These are phyloP conservation scores for Brassica hybrid DNA, from an alignment of 441 rosid genomes.

Conservation along the genomic window DNA sequence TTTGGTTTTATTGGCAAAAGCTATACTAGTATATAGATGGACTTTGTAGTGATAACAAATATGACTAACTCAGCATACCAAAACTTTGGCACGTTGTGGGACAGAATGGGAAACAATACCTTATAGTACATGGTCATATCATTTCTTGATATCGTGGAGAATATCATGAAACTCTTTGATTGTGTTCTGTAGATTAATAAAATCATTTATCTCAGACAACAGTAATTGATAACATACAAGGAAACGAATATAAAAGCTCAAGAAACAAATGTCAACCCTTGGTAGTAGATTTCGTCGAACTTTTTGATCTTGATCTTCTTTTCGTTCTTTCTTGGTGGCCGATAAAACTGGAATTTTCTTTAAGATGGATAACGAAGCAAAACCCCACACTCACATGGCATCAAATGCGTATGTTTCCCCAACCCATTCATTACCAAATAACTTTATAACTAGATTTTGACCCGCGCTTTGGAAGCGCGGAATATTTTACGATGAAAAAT, in stretches of 20 bases:
- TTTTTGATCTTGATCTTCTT: neutral
- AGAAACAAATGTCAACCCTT: constrained; percentile 36
- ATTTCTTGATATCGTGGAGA: neutral
- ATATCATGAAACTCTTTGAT: neutral
- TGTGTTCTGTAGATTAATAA: neutral
- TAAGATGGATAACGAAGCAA: constrained; percentile 10
- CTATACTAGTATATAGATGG: neutral
- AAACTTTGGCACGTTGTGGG: constrained; percentile 1
- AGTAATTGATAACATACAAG: constrained; percentile 23
- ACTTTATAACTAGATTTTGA: too few relatives aligned
- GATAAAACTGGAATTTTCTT: constrained; percentile 10
- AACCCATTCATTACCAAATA: constrained; percentile 24
- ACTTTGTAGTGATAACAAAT: neutral
- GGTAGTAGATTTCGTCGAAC: constrained; percentile 29
- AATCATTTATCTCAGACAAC: neutral
- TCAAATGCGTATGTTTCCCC: constrained; percentile 26
- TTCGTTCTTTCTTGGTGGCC: constrained; percentile 24
- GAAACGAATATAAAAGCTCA: neutral
- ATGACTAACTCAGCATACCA: neutral
- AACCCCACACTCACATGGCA: constrained; percentile 48
- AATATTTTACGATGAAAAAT: too few relatives aligned
- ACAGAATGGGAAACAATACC: neutral
- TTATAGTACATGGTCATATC: neutral
- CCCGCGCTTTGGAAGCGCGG: too few relatives aligned
- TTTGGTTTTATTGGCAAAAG: too few relatives aligned